These are phyloP conservation scores for Toxoplasma gondii DNA, from an alignment of 169 alveolate species.

Conservation along the genomic window DNA sequence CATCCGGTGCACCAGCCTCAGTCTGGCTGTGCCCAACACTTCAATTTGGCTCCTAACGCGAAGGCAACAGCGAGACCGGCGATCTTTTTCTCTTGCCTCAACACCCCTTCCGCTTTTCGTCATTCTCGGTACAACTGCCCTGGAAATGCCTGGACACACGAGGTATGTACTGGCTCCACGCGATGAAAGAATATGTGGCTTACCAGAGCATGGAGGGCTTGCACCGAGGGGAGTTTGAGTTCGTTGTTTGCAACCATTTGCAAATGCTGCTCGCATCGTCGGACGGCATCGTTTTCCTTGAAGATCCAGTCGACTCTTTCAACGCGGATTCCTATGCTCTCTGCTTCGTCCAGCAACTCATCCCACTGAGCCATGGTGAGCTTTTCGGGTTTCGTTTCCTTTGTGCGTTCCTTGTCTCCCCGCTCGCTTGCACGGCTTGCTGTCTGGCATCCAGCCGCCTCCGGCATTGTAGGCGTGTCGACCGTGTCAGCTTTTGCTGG, in stretches of 20 bases:
- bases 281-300: not conserved
- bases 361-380: constrained; percentile 26
- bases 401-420: not conserved
- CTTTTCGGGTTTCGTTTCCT: not conserved
- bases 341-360: not conserved
- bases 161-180: too few species aligned
- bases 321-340: not conserved
- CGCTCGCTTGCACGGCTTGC: not conserved
- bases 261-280: not conserved
- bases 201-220: constrained; percentile 11
- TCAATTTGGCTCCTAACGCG: too few species aligned
- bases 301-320: constrained; percentile 1
- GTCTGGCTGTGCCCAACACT: too few species aligned
- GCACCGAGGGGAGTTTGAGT: constrained; percentile 15
- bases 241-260: not conserved
- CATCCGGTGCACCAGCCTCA: too few species aligned
- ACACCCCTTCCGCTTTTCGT: too few species aligned
- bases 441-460: not conserved
- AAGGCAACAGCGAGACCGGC: too few species aligned
- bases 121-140: too few species aligned
- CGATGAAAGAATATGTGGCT: not conserved
- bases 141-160: too few species aligned
- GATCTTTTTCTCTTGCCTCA: too few species aligned
- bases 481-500: too few species aligned
- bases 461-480: too few species aligned